Conservation (phyloP, 495 filamentous ascomycete species). For the Penicillium pancosmium region DNA sequence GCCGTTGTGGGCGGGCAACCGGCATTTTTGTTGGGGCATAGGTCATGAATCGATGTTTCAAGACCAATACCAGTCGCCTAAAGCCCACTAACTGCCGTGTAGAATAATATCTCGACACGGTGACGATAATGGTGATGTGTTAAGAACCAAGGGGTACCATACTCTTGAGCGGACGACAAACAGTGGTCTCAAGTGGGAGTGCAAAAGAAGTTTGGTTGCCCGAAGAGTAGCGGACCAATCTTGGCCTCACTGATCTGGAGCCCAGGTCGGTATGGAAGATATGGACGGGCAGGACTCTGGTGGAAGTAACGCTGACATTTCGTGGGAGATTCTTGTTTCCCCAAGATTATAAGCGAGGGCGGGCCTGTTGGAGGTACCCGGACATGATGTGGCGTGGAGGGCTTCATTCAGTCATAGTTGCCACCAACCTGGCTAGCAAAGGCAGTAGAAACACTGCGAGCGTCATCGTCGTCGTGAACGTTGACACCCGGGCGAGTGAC, state of each 20-base stretch:
- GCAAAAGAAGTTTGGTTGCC: background rate
- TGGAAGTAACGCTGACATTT: conserved; percentile 27
- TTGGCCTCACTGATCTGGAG: conserved; percentile 18
- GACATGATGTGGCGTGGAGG: conserved; percentile 11
- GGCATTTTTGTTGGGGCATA: conserved; percentile 10
- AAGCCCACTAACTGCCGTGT: conserved; percentile 10
- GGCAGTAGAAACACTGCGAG: conserved; percentile 90
- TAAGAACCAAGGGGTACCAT: conserved; percentile 13
- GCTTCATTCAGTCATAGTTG: conserved; percentile 77
- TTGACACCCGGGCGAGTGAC: conserved; percentile 53
- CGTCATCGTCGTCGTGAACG: conserved; percentile 76
- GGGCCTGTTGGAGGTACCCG: conserved; percentile 25
- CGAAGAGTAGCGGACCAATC: conserved; percentile 14
- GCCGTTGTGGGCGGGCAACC: conserved; percentile 15
- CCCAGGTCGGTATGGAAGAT: conserved; percentile 25
- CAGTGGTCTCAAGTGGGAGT: background rate
- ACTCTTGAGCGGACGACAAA: conserved; percentile 7
- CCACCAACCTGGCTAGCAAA: conserved; percentile 94
- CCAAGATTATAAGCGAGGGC: conserved; percentile 17
- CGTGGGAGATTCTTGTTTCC: conserved; percentile 25
- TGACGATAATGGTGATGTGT: conserved; percentile 10
- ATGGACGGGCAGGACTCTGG: conserved; percentile 29
- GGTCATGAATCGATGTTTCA: conserved; percentile 9
- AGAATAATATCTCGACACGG: conserved; percentile 1
- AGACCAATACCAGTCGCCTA: conserved; percentile 10